Evolutionary conservation across 768 basidiomycete genomes (phyloP).

Genomic region (Lentinula sp.): DNA sequence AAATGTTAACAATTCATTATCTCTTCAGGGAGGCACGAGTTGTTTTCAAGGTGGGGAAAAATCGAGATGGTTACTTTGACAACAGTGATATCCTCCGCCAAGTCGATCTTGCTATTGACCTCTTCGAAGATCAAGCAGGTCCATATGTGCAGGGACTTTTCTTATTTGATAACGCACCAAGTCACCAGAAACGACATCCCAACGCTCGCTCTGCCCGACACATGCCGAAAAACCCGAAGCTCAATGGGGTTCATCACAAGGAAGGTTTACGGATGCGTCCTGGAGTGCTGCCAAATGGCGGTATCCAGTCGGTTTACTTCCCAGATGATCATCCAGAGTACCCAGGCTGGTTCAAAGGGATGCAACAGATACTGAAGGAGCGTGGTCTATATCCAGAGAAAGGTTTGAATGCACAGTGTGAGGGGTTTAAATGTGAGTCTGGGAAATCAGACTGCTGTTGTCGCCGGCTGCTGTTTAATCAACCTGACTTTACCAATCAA

Average conservation of each 20-base stretch:
- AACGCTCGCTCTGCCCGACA: conserved; percentile 21
- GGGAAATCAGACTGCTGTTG: background rate
- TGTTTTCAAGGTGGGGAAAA: conserved; percentile 15
- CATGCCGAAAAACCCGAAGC: conserved; percentile 18
- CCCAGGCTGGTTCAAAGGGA: conserved; percentile 30
- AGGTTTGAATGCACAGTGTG: conserved; percentile 18
- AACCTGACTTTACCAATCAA: conserved; percentile 1
- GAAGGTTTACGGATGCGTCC: conserved; percentile 13
- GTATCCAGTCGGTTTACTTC: conserved; percentile 25
- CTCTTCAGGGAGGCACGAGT: conserved; percentile 13
- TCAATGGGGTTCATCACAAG: conserved; percentile 6
- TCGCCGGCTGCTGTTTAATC: background rate
- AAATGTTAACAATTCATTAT: background rate
- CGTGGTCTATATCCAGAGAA: conserved; percentile 9
- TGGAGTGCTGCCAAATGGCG: conserved; percentile 14
- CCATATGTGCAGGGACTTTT: background rate
- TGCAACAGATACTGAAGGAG: conserved; percentile 21
- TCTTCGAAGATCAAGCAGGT: conserved; percentile 7
- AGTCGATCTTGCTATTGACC: conserved; percentile 12
- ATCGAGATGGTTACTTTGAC: conserved; percentile 13
- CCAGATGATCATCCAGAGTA: conserved; percentile 19
- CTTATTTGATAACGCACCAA: conserved; percentile 9
- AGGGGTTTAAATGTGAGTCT: conserved; percentile 12
- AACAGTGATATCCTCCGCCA: conserved; percentile 11
- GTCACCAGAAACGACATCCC: conserved; percentile 19